A percentile compares a stretch with the other conserved stretches of the same genome.
Evolutionary conservation across 1,284 basidiomycete genomes (phyloP).

Genomic region (Malassezia vespertilionis): DNA sequence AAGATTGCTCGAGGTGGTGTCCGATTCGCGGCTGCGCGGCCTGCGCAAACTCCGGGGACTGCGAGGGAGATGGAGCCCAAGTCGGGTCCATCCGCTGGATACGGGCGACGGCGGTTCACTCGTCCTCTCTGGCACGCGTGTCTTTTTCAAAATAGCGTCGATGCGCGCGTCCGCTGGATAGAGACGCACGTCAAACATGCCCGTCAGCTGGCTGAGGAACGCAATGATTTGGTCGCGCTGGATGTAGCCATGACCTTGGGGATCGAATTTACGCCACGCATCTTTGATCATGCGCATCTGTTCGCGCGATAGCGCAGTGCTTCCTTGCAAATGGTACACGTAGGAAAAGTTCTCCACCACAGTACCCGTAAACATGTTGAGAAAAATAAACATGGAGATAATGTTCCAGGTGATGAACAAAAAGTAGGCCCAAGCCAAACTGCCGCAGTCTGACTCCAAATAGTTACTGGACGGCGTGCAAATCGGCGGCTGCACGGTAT

Average conservation of each 20-base stretch:
- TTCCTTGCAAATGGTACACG: constrained; percentile 80
- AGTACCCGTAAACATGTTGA: constrained; percentile 70
- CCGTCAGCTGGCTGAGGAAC: constrained; percentile 56
- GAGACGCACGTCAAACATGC: constrained; percentile 34
- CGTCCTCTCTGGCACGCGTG: neutral
- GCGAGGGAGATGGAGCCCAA: neutral
- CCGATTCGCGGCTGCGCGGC: no score
- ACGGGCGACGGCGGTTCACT: constrained; percentile 3
- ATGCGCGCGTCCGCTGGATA: constrained; percentile 27
- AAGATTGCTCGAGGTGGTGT: no score
- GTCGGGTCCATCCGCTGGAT: neutral
- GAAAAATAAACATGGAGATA: constrained; percentile 72
- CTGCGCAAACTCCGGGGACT: neutral
- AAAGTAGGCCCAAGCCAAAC: constrained; percentile 67
- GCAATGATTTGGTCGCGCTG: constrained; percentile 61
- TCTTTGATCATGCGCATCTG: constrained; percentile 65
- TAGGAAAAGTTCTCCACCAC: constrained; percentile 95
- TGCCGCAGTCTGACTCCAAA: constrained; percentile 77
- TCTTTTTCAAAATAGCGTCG: constrained; percentile 15
- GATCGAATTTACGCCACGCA: constrained; percentile 76
- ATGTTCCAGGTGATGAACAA: constrained; percentile 95
- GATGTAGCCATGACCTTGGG: constrained; percentile 67
- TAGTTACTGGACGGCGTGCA: constrained; percentile 61
- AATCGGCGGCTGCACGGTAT: constrained; percentile 59
- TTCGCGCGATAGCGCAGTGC: constrained; percentile 70